phyloP scores from a whole-genome alignment of 2,329 filamentous ascomycete genomes.

The Cryphonectria naterciae region DNA sequence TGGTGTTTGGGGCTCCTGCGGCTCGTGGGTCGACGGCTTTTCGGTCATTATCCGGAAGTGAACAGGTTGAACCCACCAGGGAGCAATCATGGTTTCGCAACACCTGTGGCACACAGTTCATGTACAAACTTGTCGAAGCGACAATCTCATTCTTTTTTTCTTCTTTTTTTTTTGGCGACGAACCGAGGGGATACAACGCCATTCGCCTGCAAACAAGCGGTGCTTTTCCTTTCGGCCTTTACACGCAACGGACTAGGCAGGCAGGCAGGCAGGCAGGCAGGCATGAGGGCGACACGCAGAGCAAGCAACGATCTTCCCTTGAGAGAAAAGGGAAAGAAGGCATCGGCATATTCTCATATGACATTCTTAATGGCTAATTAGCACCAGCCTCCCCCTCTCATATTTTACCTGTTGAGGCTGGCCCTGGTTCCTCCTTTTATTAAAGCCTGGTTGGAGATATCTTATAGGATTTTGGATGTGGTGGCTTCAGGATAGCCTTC shows the following conservation, averaged over 20 bases:
- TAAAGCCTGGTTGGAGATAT: not conserved
- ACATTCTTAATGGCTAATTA: slow-evolving; percentile 28
- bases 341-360: slow-evolving; percentile 3
- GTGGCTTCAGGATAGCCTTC: not conserved
- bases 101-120: not conserved
- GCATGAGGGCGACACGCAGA: not conserved
- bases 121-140: slow-evolving; percentile 18
- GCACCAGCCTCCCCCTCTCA: slow-evolving; percentile 5
- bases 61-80: not conserved
- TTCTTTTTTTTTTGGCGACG: slow-evolving; percentile 5
- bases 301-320: not conserved
- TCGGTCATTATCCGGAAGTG: slow-evolving; percentile 62
- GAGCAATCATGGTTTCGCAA: not conserved
- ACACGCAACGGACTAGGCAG: not conserved
- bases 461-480: not conserved
- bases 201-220: not conserved
- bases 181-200: not conserved
- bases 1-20: slow-evolving; percentile 83
- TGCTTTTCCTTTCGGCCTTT: not conserved
- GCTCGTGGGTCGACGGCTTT: slow-evolving; percentile 82
- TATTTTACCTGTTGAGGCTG: slow-evolving; percentile 13
- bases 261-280: slow-evolving; percentile 9
- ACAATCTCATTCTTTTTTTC: not conserved
- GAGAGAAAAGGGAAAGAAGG: not conserved
- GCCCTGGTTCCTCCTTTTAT: slow-evolving; percentile 22